Base-by-base conservation (phyloP, 2,329 filamentous ascomycete species). In the Pseudogymnoascus sp. region DNA sequence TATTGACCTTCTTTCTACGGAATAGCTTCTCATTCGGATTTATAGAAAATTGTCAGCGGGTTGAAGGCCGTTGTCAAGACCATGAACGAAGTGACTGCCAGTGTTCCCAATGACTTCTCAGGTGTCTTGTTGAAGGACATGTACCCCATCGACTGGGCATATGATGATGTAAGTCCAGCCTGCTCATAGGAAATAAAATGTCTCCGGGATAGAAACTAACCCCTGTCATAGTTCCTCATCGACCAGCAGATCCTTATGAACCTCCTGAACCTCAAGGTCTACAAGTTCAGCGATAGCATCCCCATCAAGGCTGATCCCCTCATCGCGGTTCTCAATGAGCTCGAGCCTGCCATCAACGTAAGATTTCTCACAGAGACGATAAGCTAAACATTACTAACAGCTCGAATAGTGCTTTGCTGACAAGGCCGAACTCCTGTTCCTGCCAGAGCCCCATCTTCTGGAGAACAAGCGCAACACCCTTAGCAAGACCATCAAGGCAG, bases 201-300 rank as follows among this genome's bases (percentile, higher is more conserved):
- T 10, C 15, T 33, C n/a, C 17, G 9, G 8, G 47, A 33, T 33
- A 54, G 15, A 33, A 33, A 54, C 29, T 54, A 35, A 54, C n/a
- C 5, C 11, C 5, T 3, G n/a, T 11, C 29, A 54, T 21, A 54
- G 47, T 54, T 54, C 47, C 47, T 54, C 47, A 13, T 33, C 24
- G 47, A 54, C 9, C 47, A 54, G 47, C 47, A 54, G 35, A 54
- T 54, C n/a, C 47, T 54, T 26, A 54, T 54, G 47, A 54, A 54
- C 29, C n/a, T 54, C n/a, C 47, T 54, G n/a, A 54, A 54, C 47
- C 47, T 54, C n/a, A 54, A 54, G 47, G 31, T 15, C 5, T 10
- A 54, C 29, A 54, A 54, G 29, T 54, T 54, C n/a, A 33, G 47
- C 29, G 47, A 33, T 3, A 17, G n/a, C 5, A 33, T 54, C 21